These are phyloP conservation scores for Arxiozyma slooffiae DNA, from an alignment of 1,139 yeast species.

Conservation along the genomic window DNA sequence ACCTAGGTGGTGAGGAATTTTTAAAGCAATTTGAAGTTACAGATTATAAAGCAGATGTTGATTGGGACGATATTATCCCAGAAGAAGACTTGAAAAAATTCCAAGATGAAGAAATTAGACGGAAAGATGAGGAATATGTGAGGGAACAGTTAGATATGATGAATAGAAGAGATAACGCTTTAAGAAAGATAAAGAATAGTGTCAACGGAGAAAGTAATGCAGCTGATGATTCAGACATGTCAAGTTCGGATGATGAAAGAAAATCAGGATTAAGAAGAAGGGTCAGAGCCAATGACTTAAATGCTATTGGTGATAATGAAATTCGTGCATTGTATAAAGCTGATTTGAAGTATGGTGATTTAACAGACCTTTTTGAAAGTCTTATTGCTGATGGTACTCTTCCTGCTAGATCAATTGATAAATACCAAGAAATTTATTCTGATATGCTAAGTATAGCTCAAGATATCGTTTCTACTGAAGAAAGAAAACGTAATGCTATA, in stretches of 20 bases:
- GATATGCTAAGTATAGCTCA: conserved; percentile 59
- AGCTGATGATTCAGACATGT: conserved; percentile 19
- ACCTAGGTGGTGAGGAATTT: conserved; percentile 96
- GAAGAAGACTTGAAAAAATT: conserved; percentile 82
- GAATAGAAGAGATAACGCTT: conserved; percentile 70
- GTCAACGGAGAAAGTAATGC: conserved; percentile 26
- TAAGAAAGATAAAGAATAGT: conserved; percentile 42
- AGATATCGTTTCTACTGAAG: conserved; percentile 57
- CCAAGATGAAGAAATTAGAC: conserved; percentile 83
- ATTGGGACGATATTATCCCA: conserved; percentile 99
- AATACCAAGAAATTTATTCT: conserved; percentile 63
- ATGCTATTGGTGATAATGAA: conserved; percentile 72
- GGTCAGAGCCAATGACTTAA: conserved; percentile 37
- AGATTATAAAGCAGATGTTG: conserved; percentile 95
- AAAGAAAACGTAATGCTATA: conserved; percentile 46
- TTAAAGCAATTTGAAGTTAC: conserved; percentile 96
- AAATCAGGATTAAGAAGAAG: conserved; percentile 29
- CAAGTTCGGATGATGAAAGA: conserved; percentile 38
- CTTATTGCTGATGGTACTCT: conserved; percentile 84
- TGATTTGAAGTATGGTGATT: conserved; percentile 71
- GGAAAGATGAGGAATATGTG: conserved; percentile 75
- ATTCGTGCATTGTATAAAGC: conserved; percentile 80
- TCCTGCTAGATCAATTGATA: conserved; percentile 69
- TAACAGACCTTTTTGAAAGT: conserved; percentile 74
- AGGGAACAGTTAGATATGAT: conserved; percentile 86